A percentile compares a stretch with the other conserved stretches of the same genome.
Evolutionary conservation across 768 basidiomycete species (phyloP).

Genomic region (Suillus cothurnatus): DNA sequence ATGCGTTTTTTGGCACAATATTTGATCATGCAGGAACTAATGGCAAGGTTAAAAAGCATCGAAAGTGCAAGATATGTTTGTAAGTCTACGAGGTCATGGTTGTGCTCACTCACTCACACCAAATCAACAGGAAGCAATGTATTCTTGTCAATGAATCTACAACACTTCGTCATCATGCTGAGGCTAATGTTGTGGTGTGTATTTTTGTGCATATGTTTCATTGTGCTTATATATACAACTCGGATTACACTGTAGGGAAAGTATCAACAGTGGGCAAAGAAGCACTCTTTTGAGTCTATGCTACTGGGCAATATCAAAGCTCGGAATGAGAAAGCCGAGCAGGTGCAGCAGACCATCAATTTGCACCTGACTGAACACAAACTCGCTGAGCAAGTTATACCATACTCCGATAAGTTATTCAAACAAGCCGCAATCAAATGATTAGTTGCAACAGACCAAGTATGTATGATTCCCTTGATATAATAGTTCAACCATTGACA

Average conservation of each 20-base stretch:
- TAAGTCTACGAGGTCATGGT: not conserved
- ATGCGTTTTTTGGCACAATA: not conserved
- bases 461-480: slow-evolving; percentile 25
- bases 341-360: slow-evolving; percentile 27
- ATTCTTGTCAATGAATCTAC: not conserved
- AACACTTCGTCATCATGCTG: not conserved
- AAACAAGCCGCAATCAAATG: slow-evolving; percentile 32
- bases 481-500: slow-evolving; percentile 1
- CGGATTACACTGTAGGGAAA: not conserved
- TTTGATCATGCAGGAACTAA: not conserved
- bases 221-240: not conserved
- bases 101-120: not conserved
- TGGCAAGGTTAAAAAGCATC: not conserved
- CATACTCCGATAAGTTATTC: slow-evolving; percentile 31
- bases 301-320: slow-evolving; percentile 26
- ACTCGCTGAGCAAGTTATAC: slow-evolving; percentile 21
- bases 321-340: slow-evolving; percentile 17
- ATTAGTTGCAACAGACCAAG: slow-evolving; percentile 43
- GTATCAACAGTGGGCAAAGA: slow-evolving; percentile 33
- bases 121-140: not conserved
- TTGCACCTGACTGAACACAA: slow-evolving; percentile 23
- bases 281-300: slow-evolving; percentile 31
- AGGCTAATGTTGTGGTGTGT: not conserved
- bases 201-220: not conserved
- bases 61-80: not conserved